phyloP scores from a whole-genome alignment of 768 basidiomycete genomes.

The Collybia sordida region DNA sequence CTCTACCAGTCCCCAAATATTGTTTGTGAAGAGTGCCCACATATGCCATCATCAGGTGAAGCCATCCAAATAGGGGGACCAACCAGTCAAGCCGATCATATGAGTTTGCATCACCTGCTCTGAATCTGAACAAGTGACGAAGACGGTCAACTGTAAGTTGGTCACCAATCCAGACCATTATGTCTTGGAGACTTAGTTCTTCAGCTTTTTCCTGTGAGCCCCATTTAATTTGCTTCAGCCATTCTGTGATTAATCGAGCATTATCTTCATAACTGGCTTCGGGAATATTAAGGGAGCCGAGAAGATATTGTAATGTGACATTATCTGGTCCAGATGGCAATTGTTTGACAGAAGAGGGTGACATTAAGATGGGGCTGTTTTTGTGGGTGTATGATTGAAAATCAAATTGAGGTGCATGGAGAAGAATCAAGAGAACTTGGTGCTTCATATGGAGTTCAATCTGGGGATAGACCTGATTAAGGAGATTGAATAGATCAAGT shows the following conservation, averaged over 20 bases:
- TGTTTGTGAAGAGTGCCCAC: constrained; percentile 40
- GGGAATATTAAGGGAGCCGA: constrained; percentile 31
- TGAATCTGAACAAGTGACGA: constrained; percentile 33
- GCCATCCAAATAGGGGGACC: constrained; percentile 34
- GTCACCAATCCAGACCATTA: constrained; percentile 34
- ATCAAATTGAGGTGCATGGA: constrained; percentile 26
- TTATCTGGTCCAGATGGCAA: constrained; percentile 26
- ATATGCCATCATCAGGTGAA: constrained; percentile 39
- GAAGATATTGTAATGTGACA: constrained; percentile 30
- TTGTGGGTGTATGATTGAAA: constrained; percentile 21
- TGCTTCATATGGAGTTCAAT: constrained; percentile 12
- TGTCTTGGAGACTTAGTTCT: constrained; percentile 15
- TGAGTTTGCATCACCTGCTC: constrained; percentile 34
- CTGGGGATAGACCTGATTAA: constrained; percentile 7
- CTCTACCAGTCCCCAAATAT: constrained; percentile 30
- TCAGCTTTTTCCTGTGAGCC: constrained; percentile 17
- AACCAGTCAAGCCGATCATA: constrained; percentile 37
- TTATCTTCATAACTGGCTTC: constrained; percentile 42
- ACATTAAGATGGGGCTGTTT: constrained; percentile 13
- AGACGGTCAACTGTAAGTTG: constrained; percentile 37
- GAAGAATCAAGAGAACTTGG: constrained; percentile 24
- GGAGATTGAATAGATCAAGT: constrained; percentile 20
- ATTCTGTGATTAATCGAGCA: constrained; percentile 26
- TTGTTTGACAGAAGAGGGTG: constrained; percentile 18
- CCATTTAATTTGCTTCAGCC: constrained; percentile 25